Conservation (phyloP, 768 basidiomycete genomes). For the Lactarius deliciosus region DNA sequence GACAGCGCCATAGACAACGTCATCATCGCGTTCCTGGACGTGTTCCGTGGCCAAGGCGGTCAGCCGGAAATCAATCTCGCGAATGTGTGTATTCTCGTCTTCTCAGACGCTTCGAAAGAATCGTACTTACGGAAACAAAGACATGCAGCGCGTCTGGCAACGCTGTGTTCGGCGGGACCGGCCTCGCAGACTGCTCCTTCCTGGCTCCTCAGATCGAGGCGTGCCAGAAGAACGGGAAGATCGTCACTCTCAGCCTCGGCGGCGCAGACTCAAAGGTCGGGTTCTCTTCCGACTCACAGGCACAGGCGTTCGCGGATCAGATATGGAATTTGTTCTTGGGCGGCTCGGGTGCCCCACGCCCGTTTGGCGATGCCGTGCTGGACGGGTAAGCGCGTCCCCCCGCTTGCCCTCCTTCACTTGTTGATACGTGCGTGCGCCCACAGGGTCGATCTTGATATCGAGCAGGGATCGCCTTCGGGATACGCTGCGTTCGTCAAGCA, state of each 20-base stretch:
- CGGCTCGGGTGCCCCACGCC: conserved; percentile 44
- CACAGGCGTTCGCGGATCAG: conserved; percentile 38
- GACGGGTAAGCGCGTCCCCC: conserved; percentile 42
- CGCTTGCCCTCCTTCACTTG: background rate
- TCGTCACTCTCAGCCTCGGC: conserved; percentile 49
- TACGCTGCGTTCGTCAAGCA: conserved; percentile 42
- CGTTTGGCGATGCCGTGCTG: conserved; percentile 47
- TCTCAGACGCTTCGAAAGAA: background rate
- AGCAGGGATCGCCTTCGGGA: conserved; percentile 36
- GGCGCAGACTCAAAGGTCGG: conserved; percentile 45
- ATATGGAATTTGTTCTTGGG: conserved; percentile 52
- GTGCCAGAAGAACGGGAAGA: conserved; percentile 50
- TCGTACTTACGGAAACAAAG: conserved; percentile 30
- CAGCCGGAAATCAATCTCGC: conserved; percentile 68
- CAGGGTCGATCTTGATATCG: conserved; percentile 44
- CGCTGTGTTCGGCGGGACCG: conserved; percentile 43
- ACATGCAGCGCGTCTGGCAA: conserved; percentile 44
- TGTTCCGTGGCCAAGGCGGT: conserved; percentile 32
- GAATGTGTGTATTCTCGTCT: conserved; percentile 45
- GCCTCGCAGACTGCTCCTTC: conserved; percentile 43
- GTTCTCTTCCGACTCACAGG: conserved; percentile 42
- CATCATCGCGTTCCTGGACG: conserved; percentile 16
- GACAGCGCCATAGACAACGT: conserved; percentile 17
- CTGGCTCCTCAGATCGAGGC: conserved; percentile 46
- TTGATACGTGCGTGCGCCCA: background rate